Evolutionary conservation across 2,329 filamentous ascomycete species (phyloP), one percentile per base, ranked within the genome.

Genomic region (Alternaria sp.): DNA sequence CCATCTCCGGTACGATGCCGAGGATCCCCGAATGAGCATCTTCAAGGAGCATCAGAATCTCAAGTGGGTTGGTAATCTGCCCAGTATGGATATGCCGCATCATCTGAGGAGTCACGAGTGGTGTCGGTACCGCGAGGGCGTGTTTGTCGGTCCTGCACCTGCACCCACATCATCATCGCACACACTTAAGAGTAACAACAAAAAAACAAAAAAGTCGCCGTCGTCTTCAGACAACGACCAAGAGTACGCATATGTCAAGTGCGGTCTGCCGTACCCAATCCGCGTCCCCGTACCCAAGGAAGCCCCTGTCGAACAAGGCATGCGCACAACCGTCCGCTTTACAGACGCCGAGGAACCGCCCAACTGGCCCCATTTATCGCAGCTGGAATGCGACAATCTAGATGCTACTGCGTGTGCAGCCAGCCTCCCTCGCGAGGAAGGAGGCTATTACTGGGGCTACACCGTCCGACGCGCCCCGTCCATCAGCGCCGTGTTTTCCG

Each of bases 391-490:
- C 20, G 67, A 72, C 1, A 61, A 49, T 9, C 59, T 82, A 4
- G 67, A 71, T 3, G 88, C 86, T 1, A 85, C 89, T 55, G 86
- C 89, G 16, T 89, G 94, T 3, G 84, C 89, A 36, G 91, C 92
- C 0, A 82, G 86, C 27, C 81, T 85, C 3, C 93, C 93, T 1
- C 86, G 92, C 59, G 90, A 90, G 54, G 88, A 93, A 65, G 87
- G 83, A 2, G 93, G 93, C 0, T 95, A 93, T 79, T 96, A 94
- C 80, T 97, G 93, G 92, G 93, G 93, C 46, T 97, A 91, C 77
- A 85, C 82, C 9, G 87, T 93, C 4, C 87, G 93, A 27, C 87
- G 85, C 63, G 89, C 89, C 36, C 72, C 79, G 5, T 89, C 87
- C 3, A 84, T 97, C 5, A 91, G 91, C 5, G 82, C 85, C 5